Base-by-base conservation (phyloP, 257 asterid genomes). In the Solanum virginianum region DNA sequence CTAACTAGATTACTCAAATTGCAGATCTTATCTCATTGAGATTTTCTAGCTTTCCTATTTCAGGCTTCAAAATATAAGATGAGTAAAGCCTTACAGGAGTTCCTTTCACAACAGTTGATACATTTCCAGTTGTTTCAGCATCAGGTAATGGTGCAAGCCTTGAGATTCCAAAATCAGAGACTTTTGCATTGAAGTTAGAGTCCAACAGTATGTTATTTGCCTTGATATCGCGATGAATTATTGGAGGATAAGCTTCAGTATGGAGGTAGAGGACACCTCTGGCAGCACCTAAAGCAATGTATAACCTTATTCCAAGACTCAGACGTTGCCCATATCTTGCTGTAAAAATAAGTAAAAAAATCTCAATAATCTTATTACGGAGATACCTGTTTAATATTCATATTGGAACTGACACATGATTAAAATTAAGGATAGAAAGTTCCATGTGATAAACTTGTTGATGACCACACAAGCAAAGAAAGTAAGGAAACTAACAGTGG, bases 231-330 rank as follows among this genome's bases (percentile, higher is more conserved):
- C 65, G 83, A 79, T 79, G 83, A 22, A 79, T 79, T 53, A 79
- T 79, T 53, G 83, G 83, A 51, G 83, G 83, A 79, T 79, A n/a
- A 53, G 83, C 83, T 53, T 79, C 83, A 79, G 83, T 79, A 29
- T 79, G 83, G 49, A 79, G 83, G 83, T 79, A 79, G 49, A 79
- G 65, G 62, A 79, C 29, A 17, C 83, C 83, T 65, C 83, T 79
- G 83, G 83, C 65, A 53, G 83, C 65, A 79, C 83, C 83, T 79
- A 79, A 79, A 9, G 83, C 83, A 79, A 79, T 79, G 83, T 79
- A 29, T 53, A 79, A 29, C 83, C 83, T 79, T 8, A 26, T 53
- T 53, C 83, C 83, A 79, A 79, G 83, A 79, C 29, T 53, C 83
- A 53, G 83, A 53, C 24, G 6, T 53, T 15, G 18, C 83, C 83